Conservation (phyloP, 2,329 filamentous ascomycete species). For the Fusarium staphyleae region DNA sequence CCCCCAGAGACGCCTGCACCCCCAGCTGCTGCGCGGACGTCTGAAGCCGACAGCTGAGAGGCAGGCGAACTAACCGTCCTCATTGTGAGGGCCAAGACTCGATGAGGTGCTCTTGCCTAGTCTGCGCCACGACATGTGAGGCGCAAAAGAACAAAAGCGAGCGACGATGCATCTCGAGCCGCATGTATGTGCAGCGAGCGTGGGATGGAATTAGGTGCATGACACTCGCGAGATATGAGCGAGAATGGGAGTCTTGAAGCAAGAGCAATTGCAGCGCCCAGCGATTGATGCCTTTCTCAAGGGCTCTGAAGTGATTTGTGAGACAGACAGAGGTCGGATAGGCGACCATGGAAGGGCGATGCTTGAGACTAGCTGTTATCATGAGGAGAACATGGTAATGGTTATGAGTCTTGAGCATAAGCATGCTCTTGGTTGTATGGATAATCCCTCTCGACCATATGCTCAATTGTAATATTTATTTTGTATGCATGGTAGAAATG, state of each 20-base stretch:
- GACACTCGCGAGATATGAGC: constrained; percentile 17
- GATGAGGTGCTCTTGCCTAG: constrained; percentile 5
- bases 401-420: constrained; percentile 18
- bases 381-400: constrained; percentile 11
- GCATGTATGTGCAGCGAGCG: constrained; percentile 29
- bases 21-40: constrained; percentile 44
- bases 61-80: background rate
- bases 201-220: constrained; percentile 23
- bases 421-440: constrained; percentile 29
- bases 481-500: constrained; percentile 22
- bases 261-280: constrained; percentile 23
- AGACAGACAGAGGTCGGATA: constrained; percentile 9
- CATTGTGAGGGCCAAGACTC: constrained; percentile 5
- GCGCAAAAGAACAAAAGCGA: constrained; percentile 20
- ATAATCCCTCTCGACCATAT: constrained; percentile 36
- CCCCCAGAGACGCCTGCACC: constrained; percentile 47
- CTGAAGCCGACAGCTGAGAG: constrained; percentile 36
- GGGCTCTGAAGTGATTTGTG: constrained; percentile 24
- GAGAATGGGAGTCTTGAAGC: constrained; percentile 16
- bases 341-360: background rate
- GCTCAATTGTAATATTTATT: constrained; percentile 42
- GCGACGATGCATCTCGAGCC: constrained; percentile 24
- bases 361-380: constrained; percentile 10
- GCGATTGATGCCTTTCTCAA: constrained; percentile 18
- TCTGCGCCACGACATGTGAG: constrained; percentile 16